Conservation (phyloP, 371 early-diverging fungal genomes). For the Dichotomocladium elegans region DNA sequence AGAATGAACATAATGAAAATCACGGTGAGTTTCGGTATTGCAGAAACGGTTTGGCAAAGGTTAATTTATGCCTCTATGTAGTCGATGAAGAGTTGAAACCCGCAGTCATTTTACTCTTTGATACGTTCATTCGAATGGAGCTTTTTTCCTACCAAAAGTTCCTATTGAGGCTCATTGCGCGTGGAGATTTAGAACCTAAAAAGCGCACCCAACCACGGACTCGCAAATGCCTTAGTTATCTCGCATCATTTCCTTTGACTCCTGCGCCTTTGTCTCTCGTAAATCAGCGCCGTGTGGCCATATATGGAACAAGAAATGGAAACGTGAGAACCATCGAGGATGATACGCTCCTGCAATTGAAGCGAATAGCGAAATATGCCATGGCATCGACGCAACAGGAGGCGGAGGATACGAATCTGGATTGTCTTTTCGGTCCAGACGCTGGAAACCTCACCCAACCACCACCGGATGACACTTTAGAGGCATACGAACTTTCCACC, state of each 20-base stretch:
- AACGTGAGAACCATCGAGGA: conserved; percentile 17
- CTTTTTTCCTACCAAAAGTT: conserved; percentile 65
- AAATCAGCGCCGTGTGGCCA: conserved; percentile 55
- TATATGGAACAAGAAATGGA: conserved; percentile 30
- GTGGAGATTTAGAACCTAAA: conserved; percentile 54
- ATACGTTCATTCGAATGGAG: conserved; percentile 51
- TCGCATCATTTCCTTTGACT: conserved; percentile 49
- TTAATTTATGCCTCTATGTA: background rate
- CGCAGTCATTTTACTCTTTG: conserved; percentile 43
- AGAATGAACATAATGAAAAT: background rate
- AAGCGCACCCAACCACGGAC: conserved; percentile 37
- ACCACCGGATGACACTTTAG: conserved; percentile 31
- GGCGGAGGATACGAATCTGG: conserved; percentile 1
- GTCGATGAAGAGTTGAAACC: background rate
- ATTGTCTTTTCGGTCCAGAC: conserved; percentile 25
- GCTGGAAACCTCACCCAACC: conserved; percentile 52
- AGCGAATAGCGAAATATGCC: conserved; percentile 22
- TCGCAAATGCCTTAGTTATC: conserved; percentile 45
- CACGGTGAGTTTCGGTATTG: background rate
- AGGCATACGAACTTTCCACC: conserved; percentile 29
- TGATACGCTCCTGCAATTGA: conserved; percentile 20
- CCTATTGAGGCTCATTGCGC: conserved; percentile 58
- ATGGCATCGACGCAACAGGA: conserved; percentile 19
- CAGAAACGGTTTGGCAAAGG: background rate
- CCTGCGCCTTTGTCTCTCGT: conserved; percentile 43